A percentile compares a stretch with the other conserved stretches of the same genome.
phyloP scores from a whole-genome alignment of 768 basidiomycete genomes.

The Gymnopilus junonius region DNA sequence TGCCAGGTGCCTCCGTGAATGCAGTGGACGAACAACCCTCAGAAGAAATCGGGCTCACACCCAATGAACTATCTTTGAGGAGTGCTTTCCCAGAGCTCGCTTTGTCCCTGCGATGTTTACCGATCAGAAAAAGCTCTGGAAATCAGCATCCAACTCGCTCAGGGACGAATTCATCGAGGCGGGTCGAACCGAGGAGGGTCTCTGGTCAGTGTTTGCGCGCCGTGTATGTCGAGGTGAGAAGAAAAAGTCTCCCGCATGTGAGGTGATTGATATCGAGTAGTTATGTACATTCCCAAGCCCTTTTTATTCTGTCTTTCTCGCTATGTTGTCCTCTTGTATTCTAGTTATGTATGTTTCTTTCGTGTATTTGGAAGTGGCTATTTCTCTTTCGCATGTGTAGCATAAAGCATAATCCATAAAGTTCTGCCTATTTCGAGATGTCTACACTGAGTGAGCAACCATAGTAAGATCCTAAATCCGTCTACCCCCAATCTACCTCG shows the following conservation, averaged over 20 bases:
- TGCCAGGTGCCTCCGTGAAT: too few species aligned
- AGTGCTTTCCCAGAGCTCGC: background rate
- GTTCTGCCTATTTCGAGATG: too few species aligned
- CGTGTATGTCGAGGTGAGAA: background rate
- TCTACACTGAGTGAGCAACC: background rate
- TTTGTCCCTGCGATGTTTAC: conserved; percentile 5
- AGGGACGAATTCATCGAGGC: background rate
- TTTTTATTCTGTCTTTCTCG: background rate
- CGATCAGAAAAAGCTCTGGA: conserved; percentile 8
- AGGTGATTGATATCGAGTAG: background rate
- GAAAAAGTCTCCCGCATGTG: background rate
- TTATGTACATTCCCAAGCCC: background rate
- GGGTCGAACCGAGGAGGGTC: background rate
- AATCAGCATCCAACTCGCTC: background rate
- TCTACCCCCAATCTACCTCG: background rate
- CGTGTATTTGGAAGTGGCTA: too few species aligned
- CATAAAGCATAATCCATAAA: too few species aligned
- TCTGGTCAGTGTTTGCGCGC: background rate
- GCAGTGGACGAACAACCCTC: too few species aligned
- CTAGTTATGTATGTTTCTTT: background rate
- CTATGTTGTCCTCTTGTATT: background rate
- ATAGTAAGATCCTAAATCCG: too few species aligned
- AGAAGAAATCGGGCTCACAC: too few species aligned
- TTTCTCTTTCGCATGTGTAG: too few species aligned
- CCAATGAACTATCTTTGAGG: background rate